These are phyloP conservation scores for Skeletonema costatum DNA, from an alignment of 108 stramenopile species.

Conservation along the genomic window DNA sequence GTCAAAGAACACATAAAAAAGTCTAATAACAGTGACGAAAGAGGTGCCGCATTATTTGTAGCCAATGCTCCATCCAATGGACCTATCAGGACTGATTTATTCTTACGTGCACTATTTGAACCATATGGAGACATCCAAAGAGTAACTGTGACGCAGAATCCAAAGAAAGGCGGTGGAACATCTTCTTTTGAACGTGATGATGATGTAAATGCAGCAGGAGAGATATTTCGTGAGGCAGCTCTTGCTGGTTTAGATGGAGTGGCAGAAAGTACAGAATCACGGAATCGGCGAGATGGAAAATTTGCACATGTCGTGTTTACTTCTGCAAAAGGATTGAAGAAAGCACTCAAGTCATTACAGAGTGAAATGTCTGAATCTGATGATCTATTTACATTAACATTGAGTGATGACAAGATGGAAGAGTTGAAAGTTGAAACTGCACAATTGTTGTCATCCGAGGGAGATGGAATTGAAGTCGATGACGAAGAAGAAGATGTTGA, in stretches of 20 bases:
- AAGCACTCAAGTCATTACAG: conserved; percentile 48
- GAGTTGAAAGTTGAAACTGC: conserved; percentile 20
- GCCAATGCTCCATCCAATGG: conserved; percentile 82
- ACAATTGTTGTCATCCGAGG: conserved; percentile 4
- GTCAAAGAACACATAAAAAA: conserved; percentile 69
- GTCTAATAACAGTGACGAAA: conserved; percentile 4
- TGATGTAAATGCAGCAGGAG: conserved; percentile 1
- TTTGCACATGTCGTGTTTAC: conserved; percentile 86
- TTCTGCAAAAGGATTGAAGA: conserved; percentile 69
- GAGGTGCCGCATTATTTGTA: conserved; percentile 74
- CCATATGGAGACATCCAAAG: conserved; percentile 68
- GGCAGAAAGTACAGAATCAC: background rate
- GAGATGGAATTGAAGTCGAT: conserved; percentile 30
- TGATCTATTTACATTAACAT: conserved; percentile 9
- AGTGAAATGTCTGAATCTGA: conserved; percentile 50
- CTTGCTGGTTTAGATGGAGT: conserved; percentile 27
- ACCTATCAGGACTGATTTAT: conserved; percentile 61
- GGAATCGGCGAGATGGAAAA: conserved; percentile 37
- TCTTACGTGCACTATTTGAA: conserved; percentile 68
- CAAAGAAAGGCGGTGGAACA: conserved; percentile 42
- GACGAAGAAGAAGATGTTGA: conserved; percentile 21
- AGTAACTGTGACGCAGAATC: conserved; percentile 78
- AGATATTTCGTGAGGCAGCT: conserved; percentile 37
- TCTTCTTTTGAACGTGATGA: background rate
- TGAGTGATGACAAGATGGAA: conserved; percentile 24